Evolutionary conservation across 2,329 filamentous ascomycete species (phyloP).

Genomic region (Drechslerella dactyloides): DNA sequence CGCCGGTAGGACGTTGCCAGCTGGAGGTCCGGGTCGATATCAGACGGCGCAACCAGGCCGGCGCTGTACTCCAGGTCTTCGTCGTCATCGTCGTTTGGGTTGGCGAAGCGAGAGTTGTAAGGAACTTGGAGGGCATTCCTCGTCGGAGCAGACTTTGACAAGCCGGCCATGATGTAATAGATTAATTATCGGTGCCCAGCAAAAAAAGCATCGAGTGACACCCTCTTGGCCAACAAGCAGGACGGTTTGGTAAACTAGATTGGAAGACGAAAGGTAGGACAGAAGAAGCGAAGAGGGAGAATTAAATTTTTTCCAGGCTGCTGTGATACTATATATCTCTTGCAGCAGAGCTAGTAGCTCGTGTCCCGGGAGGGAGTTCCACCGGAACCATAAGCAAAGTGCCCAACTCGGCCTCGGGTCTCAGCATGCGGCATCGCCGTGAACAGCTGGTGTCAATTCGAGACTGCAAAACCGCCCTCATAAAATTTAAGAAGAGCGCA

Average conservation of each 20-base stretch:
- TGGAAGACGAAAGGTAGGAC: slow-evolving; percentile 16
- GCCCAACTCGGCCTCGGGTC: slow-evolving; percentile 32
- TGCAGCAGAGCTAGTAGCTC: no score
- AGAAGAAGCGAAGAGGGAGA: slow-evolving; percentile 16
- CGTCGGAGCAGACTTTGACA: slow-evolving; percentile 45
- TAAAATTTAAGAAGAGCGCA: neutral
- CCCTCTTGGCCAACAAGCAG: neutral
- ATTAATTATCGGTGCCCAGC: slow-evolving; percentile 1
- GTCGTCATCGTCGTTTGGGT: slow-evolving; percentile 35
- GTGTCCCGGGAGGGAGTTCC: slow-evolving; percentile 40
- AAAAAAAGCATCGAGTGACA: neutral
- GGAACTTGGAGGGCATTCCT: slow-evolving; percentile 30
- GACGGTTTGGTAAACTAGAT: neutral
- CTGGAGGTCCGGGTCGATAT: slow-evolving; percentile 43
- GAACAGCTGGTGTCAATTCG: slow-evolving; percentile 24
- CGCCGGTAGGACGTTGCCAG: slow-evolving; percentile 46
- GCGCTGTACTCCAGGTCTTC: slow-evolving; percentile 27
- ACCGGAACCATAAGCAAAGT: slow-evolving; percentile 19
- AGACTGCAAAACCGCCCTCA: neutral
- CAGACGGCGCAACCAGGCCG: slow-evolving; percentile 19
- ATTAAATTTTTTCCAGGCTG: neutral
- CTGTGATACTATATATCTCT: neutral
- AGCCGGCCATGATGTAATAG: slow-evolving; percentile 24
- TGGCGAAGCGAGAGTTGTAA: slow-evolving; percentile 28
- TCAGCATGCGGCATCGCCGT: slow-evolving; percentile 48